Conservation (phyloP, 257 asterid species). For the Craterostigma plantagineum region DNA sequence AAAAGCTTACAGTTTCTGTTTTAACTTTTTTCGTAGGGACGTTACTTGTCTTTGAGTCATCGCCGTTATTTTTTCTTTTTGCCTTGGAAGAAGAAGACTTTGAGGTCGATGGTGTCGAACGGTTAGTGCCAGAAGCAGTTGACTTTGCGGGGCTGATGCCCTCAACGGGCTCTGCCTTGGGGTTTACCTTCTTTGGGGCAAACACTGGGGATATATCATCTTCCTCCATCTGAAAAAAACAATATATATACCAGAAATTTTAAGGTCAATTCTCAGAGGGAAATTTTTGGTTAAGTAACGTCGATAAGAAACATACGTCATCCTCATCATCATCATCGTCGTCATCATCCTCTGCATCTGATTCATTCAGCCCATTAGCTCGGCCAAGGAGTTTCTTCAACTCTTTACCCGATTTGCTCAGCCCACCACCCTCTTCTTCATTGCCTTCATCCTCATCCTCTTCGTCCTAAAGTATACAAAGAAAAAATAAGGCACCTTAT, state of each 20-base stretch:
- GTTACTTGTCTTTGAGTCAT: slow-evolving; percentile 53
- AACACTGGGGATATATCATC: slow-evolving; percentile 71
- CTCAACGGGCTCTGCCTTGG: slow-evolving; percentile 69
- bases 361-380: slow-evolving; percentile 73
- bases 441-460: slow-evolving; percentile 80
- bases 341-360: slow-evolving; percentile 74
- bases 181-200: slow-evolving; percentile 71
- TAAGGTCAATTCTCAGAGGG: too few species aligned
- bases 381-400: slow-evolving; percentile 82
- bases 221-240: slow-evolving; percentile 18
- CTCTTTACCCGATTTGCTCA: slow-evolving; percentile 97
- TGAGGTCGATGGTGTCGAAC: slow-evolving; percentile 51
- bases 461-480: slow-evolving; percentile 45
- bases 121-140: slow-evolving; percentile 32
- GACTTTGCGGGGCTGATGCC: slow-evolving; percentile 45
- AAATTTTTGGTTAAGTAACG: slow-evolving; percentile 2
- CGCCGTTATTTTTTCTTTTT: slow-evolving; percentile 53
- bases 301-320: slow-evolving; percentile 44
- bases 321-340: slow-evolving; percentile 85
- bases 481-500: not conserved
- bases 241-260: not conserved
- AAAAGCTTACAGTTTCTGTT: slow-evolving; percentile 53
- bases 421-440: slow-evolving; percentile 69
- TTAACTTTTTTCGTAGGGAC: slow-evolving; percentile 64
- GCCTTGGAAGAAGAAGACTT: slow-evolving; percentile 70